phyloP scores from a whole-genome alignment of 768 basidiomycete species.

The Leccinum fibrillosum region DNA sequence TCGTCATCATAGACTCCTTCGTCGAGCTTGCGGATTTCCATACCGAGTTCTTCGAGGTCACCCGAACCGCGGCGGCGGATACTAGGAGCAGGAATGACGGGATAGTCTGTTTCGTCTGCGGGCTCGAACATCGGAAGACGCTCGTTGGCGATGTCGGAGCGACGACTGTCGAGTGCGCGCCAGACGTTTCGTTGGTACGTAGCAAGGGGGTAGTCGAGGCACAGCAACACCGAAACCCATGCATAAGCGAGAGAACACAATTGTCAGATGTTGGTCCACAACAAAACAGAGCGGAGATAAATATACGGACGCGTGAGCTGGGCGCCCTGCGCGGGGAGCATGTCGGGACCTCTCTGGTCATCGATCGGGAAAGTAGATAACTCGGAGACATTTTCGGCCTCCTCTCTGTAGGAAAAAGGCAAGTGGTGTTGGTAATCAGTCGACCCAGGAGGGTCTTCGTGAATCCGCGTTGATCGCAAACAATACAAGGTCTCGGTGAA shows the following conservation, averaged over 20 bases:
- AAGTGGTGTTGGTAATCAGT: not conserved
- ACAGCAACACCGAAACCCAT: not conserved
- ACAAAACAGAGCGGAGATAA: not conserved
- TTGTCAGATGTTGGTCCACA: not conserved
- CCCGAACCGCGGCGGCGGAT: constrained; percentile 50
- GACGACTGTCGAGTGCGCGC: constrained; percentile 48
- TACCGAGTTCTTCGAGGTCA: constrained; percentile 44
- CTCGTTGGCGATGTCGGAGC: constrained; percentile 71
- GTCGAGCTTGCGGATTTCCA: constrained; percentile 66
- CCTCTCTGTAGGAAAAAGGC: constrained; percentile 48
- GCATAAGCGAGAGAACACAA: not conserved
- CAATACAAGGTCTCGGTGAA: too few relatives aligned
- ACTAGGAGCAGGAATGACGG: constrained; percentile 58
- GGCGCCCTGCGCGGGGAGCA: constrained; percentile 59
- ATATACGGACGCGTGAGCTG: constrained; percentile 63
- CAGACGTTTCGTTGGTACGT: not conserved
- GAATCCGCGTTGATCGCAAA: not conserved
- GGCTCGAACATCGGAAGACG: constrained; percentile 60
- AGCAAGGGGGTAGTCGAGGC: not conserved
- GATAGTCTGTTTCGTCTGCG: constrained; percentile 28
- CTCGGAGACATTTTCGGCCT: constrained; percentile 76
- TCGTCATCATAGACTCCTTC: constrained; percentile 50
- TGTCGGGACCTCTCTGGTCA: constrained; percentile 44
- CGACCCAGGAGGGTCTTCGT: not conserved
- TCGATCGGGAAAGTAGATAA: constrained; percentile 39